Conservation (phyloP, 805 yeast genomes). For the Ogataea parapolymorpha region DNA sequence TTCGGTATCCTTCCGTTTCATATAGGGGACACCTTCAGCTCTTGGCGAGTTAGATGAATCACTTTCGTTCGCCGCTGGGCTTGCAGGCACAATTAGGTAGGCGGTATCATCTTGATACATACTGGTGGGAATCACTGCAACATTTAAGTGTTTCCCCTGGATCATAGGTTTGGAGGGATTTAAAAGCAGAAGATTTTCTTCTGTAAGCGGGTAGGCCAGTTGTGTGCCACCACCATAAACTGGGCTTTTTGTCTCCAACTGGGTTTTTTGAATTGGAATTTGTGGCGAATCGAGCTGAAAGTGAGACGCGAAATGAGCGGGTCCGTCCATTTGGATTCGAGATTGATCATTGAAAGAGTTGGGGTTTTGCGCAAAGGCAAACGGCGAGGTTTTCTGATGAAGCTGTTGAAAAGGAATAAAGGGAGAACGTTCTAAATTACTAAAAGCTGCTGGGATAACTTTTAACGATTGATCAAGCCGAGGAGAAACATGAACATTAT, state of each 20-base stretch:
- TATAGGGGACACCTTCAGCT: neutral
- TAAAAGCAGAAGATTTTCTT: constrained; percentile 35
- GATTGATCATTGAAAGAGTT: neutral
- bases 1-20: no score
- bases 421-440: neutral
- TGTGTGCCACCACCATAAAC: neutral
- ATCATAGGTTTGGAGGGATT: neutral
- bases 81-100: constrained; percentile 4
- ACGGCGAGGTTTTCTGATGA: neutral
- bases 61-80: neutral
- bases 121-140: constrained; percentile 7
- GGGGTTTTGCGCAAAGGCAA: neutral
- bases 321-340: no score
- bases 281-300: neutral
- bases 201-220: constrained; percentile 31
- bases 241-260: neutral
- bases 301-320: neutral
- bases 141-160: constrained; percentile 1
- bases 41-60: neutral
- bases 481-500: neutral
- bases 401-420: neutral
- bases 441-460: neutral
- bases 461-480: neutral
- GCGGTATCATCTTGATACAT: constrained; percentile 3
- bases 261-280: neutral